Evolutionary conservation across 2,329 filamentous ascomycete genomes (phyloP).

Genomic region (Ophiognomonia clavigignenti-juglandacearum): DNA sequence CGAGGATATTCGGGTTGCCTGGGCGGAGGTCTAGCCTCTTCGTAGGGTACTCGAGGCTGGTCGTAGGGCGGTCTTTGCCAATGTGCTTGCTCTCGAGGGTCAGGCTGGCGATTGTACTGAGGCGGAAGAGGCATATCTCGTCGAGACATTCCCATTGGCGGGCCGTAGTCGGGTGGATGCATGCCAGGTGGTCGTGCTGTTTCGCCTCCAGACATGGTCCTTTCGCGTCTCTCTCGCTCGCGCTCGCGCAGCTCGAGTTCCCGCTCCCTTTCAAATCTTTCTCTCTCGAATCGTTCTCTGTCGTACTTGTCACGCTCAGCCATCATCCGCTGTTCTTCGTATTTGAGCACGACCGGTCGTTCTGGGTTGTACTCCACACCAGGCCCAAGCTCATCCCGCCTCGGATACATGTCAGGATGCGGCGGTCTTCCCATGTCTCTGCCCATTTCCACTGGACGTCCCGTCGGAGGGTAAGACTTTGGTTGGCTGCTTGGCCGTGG

Average conservation of each 20-base stretch:
- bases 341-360: constrained; percentile 39
- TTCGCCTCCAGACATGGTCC: constrained; percentile 46
- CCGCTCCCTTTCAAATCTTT: constrained; percentile 31
- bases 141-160: constrained; percentile 22
- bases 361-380: constrained; percentile 50
- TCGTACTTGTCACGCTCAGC: constrained; percentile 34
- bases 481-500: constrained; percentile 48
- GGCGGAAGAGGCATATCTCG: constrained; percentile 26
- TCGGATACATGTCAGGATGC: constrained; percentile 38
- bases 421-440: constrained; percentile 42
- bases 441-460: constrained; percentile 42
- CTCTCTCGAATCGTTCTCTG: constrained; percentile 39
- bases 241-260: constrained; percentile 36
- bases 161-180: constrained; percentile 41
- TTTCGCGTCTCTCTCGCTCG: constrained; percentile 30
- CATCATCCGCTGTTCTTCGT: constrained; percentile 50
- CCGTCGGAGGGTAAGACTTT: constrained; percentile 39
- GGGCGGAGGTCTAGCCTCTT: constrained; percentile 31
- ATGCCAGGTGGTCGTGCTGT: constrained; percentile 38
- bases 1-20: constrained; percentile 45
- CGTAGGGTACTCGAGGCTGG: constrained; percentile 35
- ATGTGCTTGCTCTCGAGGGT: constrained; percentile 32
- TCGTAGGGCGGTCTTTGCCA: constrained; percentile 39
- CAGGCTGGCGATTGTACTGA: constrained; percentile 39
- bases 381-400: constrained; percentile 42